A percentile compares a stretch with the other conserved stretches of the same genome.
These are phyloP conservation scores for Jatropha multifida DNA, from an alignment of 441 rosid species.

Conservation along the genomic window DNA sequence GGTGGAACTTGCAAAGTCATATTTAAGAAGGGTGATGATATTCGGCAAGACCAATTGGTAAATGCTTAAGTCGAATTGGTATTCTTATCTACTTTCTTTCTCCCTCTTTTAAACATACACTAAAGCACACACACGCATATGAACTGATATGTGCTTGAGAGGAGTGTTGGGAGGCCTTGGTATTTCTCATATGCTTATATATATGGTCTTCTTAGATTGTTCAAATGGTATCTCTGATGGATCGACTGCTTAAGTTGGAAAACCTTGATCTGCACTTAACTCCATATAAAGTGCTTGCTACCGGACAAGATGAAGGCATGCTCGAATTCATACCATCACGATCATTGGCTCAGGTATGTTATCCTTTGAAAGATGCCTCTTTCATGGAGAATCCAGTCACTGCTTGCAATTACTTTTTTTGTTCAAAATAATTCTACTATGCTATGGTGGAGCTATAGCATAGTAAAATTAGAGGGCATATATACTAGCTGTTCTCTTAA, in stretches of 20 bases:
- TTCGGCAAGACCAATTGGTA: conserved; percentile 99
- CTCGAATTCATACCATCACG: conserved; percentile 94
- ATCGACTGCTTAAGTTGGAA: conserved; percentile 92
- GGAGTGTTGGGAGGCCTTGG: not conserved
- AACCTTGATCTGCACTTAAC: conserved; percentile 91
- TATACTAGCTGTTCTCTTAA: not conserved
- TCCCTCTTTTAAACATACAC: not conserved
- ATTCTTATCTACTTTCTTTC: not conserved
- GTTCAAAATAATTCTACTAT: not conserved
- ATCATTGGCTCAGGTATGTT: conserved; percentile 83
- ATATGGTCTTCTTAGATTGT: conserved; percentile 62
- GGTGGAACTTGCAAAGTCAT: conserved; percentile 86
- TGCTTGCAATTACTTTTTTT: not conserved
- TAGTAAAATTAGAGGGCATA: conserved; percentile 3
- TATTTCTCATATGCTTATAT: conserved; percentile 20
- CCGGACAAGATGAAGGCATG: conserved; percentile 99
- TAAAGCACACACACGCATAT: not conserved
- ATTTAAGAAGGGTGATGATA: conserved; percentile 98
- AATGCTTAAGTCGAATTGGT: conserved; percentile 7
- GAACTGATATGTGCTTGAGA: not conserved
- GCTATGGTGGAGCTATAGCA: not conserved
- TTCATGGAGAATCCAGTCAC: conserved; percentile 9
- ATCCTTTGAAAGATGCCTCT: conserved; percentile 15
- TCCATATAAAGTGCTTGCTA: conserved; percentile 95
- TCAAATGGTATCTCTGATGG: conserved; percentile 99